phyloP scores from a whole-genome alignment of 2,329 filamentous ascomycete genomes.

The Intubia oerlemansii region DNA sequence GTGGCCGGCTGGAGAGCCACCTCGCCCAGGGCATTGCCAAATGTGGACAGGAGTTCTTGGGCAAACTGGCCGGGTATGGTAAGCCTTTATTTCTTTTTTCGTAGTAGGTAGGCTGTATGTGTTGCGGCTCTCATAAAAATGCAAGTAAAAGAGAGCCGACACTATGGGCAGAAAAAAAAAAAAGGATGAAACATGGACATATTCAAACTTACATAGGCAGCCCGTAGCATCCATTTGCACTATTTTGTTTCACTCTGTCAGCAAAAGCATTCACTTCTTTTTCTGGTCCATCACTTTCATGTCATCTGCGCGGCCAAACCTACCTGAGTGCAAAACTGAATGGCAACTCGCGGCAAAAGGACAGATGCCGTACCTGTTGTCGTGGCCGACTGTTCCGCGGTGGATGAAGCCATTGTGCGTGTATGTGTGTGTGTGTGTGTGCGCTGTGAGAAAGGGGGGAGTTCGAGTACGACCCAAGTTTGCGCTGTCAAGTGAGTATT shows the following conservation, averaged over 20 bases:
- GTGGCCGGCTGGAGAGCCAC: conserved; percentile 71
- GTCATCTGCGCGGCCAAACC: conserved; percentile 2
- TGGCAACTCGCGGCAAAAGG: conserved; percentile 66
- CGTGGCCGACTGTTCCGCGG: no score
- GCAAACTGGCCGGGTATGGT: conserved; percentile 58
- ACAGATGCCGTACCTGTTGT: no score
- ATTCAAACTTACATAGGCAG: conserved; percentile 65
- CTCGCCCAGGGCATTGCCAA: conserved; percentile 64
- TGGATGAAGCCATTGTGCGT: no score
- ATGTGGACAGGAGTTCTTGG: conserved; percentile 89
- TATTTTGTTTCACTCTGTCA: conserved; percentile 14
- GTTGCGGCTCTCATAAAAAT: no score
- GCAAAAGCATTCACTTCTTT: no score
- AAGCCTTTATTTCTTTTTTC: no score
- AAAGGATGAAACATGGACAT: no score
- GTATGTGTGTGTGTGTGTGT: no score
- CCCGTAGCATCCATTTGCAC: conserved; percentile 78
- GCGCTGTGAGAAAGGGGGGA: no score
- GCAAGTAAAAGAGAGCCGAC: background rate
- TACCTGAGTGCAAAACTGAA: conserved; percentile 77
- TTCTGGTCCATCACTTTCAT: background rate
- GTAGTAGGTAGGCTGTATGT: background rate
- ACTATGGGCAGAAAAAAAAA: background rate
- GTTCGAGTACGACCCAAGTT: no score
- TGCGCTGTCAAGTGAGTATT: no score